These are phyloP conservation scores for Calonectria hongkongensis DNA, from an alignment of 2,329 filamentous ascomycete species.

Conservation along the genomic window DNA sequence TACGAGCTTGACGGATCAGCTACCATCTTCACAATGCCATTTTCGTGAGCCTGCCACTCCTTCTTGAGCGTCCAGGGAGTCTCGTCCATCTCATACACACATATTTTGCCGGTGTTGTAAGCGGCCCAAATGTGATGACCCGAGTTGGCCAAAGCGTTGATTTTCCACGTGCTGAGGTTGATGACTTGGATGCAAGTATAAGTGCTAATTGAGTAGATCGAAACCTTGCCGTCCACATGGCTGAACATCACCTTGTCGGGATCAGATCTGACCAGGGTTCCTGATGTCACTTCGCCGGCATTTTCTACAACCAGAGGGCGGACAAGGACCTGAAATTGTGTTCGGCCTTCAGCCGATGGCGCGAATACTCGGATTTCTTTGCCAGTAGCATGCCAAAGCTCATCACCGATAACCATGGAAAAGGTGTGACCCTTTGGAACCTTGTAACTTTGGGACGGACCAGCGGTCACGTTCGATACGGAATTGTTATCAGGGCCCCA, in stretches of 20 bases:
- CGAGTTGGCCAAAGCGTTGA: conserved; percentile 88
- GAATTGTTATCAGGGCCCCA: conserved; percentile 87
- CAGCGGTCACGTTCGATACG: conserved; percentile 83
- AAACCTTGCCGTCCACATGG: conserved; percentile 94
- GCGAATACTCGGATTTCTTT: conserved; percentile 91
- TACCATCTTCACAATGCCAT: conserved; percentile 85
- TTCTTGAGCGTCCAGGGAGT: conserved; percentile 94
- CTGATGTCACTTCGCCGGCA: conserved; percentile 91
- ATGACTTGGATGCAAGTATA: conserved; percentile 87
- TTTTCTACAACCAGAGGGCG: conserved; percentile 82
- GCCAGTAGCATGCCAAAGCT: conserved; percentile 91
- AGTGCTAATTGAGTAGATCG: conserved; percentile 88
- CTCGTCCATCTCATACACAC: conserved; percentile 89
- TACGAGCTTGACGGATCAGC: conserved; percentile 89
- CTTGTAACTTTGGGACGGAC: conserved; percentile 83
- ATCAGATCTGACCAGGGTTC: conserved; percentile 83
- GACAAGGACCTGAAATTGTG: conserved; percentile 84
- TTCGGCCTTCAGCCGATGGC: conserved; percentile 80
- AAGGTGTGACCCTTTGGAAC: conserved; percentile 89
- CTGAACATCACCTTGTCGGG: conserved; percentile 91
- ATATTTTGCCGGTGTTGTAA: conserved; percentile 95
- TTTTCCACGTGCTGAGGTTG: conserved; percentile 95
- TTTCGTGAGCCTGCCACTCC: conserved; percentile 94
- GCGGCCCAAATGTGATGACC: conserved; percentile 92
- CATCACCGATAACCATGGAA: conserved; percentile 89